Base-by-base conservation (phyloP, 352 stramenopile genomes). In the Phytophthora agathidicida region DNA sequence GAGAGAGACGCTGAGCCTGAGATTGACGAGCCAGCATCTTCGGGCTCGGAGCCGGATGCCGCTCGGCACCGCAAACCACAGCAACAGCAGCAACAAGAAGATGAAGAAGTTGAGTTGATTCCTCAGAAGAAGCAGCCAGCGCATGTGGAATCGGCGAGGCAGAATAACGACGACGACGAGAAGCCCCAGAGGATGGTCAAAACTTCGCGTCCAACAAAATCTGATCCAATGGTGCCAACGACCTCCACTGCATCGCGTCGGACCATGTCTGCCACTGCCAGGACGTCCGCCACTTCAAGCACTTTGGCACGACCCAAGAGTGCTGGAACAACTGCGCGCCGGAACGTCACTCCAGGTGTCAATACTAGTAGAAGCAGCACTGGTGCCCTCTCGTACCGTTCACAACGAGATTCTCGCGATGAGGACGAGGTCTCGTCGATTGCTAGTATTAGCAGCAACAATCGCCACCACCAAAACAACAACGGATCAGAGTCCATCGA, bases 301-400 rank as follows among this genome's bases (percentile, higher is more conserved):
- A 74, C 74, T 11, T 65, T 83, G 13, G 62, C 62, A 30, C 78
- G 80, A 13, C 75, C 77, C 0, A 83, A 85, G 37, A 90, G 71
- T 62, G 71, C 71, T 13, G 63, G 62, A 19, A 50, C 60, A 0
- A 68, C 54, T 1, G 43, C 57, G 31, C 59, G 60, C 11, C 64
- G 60, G 11, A 69, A 31, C 26, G 38, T 51, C 19, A 44, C 24
- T 0, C 37, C 63, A 17, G 44, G 38, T 20, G 20, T 33, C 17
- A 26, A 26, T 13, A 44, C 56, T 20, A 52, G 43, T 35, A 47
- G 45, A 65, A 44, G 44, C 67, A 41, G 35, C 27, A 23, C 30
- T 32, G 24, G 44, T 19, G 56, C 14, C 7, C 43, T 68, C 39
- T 55, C 66, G 60, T 50, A 61, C 43, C 30, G 64, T 9, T 68